These are phyloP conservation scores for Podila epigama DNA, from an alignment of 192 early-diverging fungal species.

Conservation along the genomic window DNA sequence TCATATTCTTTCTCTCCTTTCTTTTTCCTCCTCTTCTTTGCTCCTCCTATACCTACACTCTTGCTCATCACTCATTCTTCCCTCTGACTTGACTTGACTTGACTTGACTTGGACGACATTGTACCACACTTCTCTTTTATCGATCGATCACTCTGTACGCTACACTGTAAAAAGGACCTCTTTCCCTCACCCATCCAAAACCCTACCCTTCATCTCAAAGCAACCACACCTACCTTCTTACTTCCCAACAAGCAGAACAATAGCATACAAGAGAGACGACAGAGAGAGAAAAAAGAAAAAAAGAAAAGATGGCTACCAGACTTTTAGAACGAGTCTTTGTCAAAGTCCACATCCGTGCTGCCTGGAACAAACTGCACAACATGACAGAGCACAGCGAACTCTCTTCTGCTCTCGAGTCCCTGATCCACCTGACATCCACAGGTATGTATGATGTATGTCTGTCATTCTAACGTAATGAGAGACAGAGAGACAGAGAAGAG, in stretches of 20 bases:
- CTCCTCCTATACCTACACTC: too few species aligned
- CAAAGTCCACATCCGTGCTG: constrained; percentile 50
- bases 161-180: too few species aligned
- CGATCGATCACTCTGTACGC: too few species aligned
- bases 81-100: neutral
- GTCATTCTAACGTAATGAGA: neutral
- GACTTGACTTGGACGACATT: too few species aligned
- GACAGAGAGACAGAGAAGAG: too few species aligned
- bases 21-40: neutral
- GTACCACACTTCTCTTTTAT: neutral
- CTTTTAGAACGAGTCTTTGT: constrained; percentile 46
- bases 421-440: constrained; percentile 48
- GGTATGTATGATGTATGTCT: constrained; percentile 9
- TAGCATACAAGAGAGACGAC: too few species aligned
- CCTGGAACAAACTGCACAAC: constrained; percentile 56
- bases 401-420: constrained; percentile 50
- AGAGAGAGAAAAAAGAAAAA: too few species aligned
- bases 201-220: neutral
- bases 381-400: constrained; percentile 55
- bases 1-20: neutral
- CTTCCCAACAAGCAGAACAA: too few species aligned
- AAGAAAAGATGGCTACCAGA: constrained; percentile 36
- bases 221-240: too few species aligned
- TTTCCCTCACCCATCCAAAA: too few species aligned
- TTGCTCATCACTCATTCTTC: too few species aligned